phyloP scores from a whole-genome alignment of 805 yeast species.

The Wickerhamomyces bisporus region DNA sequence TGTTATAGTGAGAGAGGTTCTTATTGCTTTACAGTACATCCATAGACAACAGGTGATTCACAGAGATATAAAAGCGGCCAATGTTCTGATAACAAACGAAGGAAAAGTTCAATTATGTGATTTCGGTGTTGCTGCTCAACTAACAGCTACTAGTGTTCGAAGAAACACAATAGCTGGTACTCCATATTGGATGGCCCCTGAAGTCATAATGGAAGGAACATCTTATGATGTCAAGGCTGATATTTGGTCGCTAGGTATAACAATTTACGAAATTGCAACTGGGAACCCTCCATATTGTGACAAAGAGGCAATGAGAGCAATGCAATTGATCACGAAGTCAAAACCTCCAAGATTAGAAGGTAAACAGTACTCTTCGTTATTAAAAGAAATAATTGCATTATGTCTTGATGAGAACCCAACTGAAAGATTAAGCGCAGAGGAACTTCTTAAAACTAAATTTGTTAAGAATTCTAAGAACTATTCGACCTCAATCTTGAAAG shows the following conservation, averaged over 20 bases:
- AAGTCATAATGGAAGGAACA: constrained; percentile 88
- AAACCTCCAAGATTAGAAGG: constrained; percentile 96
- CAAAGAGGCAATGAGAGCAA: constrained; percentile 89
- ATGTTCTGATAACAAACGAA: constrained; percentile 80
- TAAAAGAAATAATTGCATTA: constrained; percentile 85
- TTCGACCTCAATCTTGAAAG: constrained; percentile 60
- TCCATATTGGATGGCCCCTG: constrained; percentile 99
- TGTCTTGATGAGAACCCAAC: constrained; percentile 93
- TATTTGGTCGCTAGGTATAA: constrained; percentile 95
- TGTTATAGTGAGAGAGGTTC: constrained; percentile 77
- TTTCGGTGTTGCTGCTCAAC: constrained; percentile 96
- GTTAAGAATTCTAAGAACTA: constrained; percentile 55
- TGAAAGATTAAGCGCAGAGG: constrained; percentile 85
- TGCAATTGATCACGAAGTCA: constrained; percentile 87
- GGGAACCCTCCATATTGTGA: constrained; percentile 98
- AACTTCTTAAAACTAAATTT: constrained; percentile 67
- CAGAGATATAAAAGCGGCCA: constrained; percentile 95
- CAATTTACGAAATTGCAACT: constrained; percentile 89
- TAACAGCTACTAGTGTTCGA: constrained; percentile 67
- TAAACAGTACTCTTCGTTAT: constrained; percentile 62
- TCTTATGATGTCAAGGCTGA: constrained; percentile 89
- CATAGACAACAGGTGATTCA: constrained; percentile 91
- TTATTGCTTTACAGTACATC: constrained; percentile 72
- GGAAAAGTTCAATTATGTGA: constrained; percentile 93
- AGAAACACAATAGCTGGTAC: constrained; percentile 95